Evolutionary conservation across 2,329 filamentous ascomycete species (phyloP).

Genomic region (Aspergillus caelatus): DNA sequence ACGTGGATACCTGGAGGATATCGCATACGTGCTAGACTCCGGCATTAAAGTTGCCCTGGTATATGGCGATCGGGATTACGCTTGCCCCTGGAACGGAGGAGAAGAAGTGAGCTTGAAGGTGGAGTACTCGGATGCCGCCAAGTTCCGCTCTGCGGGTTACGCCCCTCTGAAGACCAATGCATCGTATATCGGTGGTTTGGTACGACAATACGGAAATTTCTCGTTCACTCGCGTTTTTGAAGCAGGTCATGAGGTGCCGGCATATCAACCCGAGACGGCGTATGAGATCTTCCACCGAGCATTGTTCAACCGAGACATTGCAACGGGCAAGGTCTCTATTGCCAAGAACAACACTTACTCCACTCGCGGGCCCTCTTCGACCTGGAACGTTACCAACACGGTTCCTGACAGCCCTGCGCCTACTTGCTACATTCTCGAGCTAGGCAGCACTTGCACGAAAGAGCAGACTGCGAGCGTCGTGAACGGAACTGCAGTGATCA

Average conservation of each 20-base stretch:
- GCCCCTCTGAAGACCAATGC: slow-evolving; percentile 45
- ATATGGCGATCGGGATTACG: slow-evolving; percentile 62
- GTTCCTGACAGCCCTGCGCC: slow-evolving; percentile 43
- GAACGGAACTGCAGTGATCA: slow-evolving; percentile 50
- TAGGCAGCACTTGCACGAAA: slow-evolving; percentile 45
- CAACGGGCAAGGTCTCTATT: slow-evolving; percentile 54
- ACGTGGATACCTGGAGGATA: slow-evolving; percentile 38
- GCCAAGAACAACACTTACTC: slow-evolving; percentile 38
- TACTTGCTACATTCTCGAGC: slow-evolving; percentile 50
- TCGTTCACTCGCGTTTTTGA: slow-evolving; percentile 53
- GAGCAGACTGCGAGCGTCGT: slow-evolving; percentile 47
- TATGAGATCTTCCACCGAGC: slow-evolving; percentile 59
- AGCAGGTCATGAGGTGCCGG: slow-evolving; percentile 53
- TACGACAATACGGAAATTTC: slow-evolving; percentile 53
- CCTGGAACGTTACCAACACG: slow-evolving; percentile 50
- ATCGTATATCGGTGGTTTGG: slow-evolving; percentile 49
- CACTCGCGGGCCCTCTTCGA: slow-evolving; percentile 43
- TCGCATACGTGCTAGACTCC: slow-evolving; percentile 56
- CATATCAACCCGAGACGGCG: slow-evolving; percentile 59
- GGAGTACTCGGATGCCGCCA: slow-evolving; percentile 45
- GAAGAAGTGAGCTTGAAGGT: slow-evolving; percentile 55
- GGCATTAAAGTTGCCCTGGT: slow-evolving; percentile 61
- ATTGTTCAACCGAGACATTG: slow-evolving; percentile 55
- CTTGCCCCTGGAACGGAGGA: slow-evolving; percentile 61
- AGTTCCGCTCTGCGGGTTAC: slow-evolving; percentile 56